These are phyloP conservation scores for Sporothrix globosa DNA, from an alignment of 2,329 filamentous ascomycete species.

Conservation along the genomic window DNA sequence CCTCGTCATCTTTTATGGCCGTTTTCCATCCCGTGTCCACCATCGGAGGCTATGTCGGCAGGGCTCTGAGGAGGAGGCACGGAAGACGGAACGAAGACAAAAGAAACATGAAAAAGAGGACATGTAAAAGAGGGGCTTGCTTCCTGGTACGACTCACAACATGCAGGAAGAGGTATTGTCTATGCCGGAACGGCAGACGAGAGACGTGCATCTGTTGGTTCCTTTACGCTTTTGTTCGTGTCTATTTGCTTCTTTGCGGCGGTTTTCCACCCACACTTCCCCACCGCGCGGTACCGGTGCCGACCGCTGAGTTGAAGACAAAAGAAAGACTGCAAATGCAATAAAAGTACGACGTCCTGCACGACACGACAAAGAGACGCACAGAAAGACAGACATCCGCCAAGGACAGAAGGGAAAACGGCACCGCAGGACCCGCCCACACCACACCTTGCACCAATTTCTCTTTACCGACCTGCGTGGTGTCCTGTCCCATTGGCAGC, in stretches of 20 bases:
- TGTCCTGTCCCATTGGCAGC: too few relatives aligned
- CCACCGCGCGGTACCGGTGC: slow-evolving; percentile 20
- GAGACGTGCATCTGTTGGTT: not conserved
- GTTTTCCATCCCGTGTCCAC: slow-evolving; percentile 13
- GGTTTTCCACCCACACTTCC: not conserved
- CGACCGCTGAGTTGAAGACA: not conserved
- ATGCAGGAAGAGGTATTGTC: not conserved
- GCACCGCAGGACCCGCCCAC: too few relatives aligned
- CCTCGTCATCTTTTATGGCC: not conserved
- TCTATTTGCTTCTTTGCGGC: not conserved
- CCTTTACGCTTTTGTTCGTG: not conserved
- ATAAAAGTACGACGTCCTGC: not conserved
- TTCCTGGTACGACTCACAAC: slow-evolving; percentile 9
- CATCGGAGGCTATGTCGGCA: slow-evolving; percentile 25
- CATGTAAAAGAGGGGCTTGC: not conserved
- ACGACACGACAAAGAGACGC: too few relatives aligned
- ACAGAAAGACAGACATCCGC: too few relatives aligned
- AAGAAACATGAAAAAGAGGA: not conserved
- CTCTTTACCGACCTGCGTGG: too few relatives aligned
- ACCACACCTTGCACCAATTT: too few relatives aligned
- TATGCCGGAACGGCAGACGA: not conserved
- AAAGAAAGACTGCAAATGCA: not conserved
- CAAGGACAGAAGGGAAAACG: too few relatives aligned
- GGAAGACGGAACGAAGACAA: not conserved
- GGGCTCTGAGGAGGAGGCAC: not conserved